phyloP scores from a whole-genome alignment of 352 stramenopile species.

The Achlya hypogyna region DNA sequence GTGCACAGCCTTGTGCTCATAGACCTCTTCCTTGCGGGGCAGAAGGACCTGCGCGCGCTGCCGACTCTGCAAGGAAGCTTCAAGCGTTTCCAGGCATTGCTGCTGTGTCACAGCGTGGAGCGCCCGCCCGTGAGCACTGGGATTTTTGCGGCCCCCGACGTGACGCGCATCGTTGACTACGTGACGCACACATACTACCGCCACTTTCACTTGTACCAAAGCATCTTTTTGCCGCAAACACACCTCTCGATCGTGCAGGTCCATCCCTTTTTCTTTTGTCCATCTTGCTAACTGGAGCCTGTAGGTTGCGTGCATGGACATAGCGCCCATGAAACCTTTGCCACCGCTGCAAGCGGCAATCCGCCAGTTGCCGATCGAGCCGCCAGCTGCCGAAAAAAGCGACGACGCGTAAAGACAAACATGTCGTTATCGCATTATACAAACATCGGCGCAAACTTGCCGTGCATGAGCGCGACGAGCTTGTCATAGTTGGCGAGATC shows the following conservation, averaged over 20 bases:
- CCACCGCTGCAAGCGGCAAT: conserved; percentile 5
- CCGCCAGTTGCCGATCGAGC: neutral
- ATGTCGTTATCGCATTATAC: conserved; percentile 38
- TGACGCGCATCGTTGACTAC: conserved; percentile 54
- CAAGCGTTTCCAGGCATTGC: conserved; percentile 37
- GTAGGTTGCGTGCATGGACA: conserved; percentile 18
- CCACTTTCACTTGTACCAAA: conserved; percentile 74
- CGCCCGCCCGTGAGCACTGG: conserved; percentile 18
- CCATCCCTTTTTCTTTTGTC: neutral
- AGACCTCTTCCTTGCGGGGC: conserved; percentile 29
- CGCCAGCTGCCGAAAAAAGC: conserved; percentile 8
- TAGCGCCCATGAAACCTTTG: neutral
- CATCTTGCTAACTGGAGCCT: neutral
- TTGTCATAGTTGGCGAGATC: conserved; percentile 79
- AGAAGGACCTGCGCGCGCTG: conserved; percentile 28
- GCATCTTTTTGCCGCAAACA: conserved; percentile 58
- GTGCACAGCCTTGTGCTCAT: conserved; percentile 51
- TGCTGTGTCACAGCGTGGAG: conserved; percentile 30
- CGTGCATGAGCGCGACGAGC: conserved; percentile 61
- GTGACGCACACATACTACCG: conserved; percentile 72
- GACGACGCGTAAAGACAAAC: neutral
- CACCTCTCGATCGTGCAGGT: conserved; percentile 27
- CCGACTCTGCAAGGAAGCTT: conserved; percentile 45
- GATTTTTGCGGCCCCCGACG: conserved; percentile 45
- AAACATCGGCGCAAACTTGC: conserved; percentile 66